These are phyloP conservation scores for Gynandropsis gynandra DNA, from an alignment of 345 rosid genomes.

Conservation along the genomic window DNA sequence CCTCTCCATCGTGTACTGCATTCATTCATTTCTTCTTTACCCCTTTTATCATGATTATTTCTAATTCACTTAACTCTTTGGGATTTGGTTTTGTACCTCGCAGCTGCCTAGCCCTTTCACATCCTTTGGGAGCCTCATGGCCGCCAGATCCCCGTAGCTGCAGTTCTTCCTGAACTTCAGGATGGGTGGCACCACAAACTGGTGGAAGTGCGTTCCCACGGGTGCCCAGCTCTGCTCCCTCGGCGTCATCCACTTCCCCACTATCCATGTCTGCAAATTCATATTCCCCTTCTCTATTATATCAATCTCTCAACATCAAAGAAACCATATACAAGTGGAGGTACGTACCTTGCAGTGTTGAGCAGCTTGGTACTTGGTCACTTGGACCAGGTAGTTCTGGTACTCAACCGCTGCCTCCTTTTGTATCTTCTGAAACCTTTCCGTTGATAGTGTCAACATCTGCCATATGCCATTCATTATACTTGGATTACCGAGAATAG, in stretches of 20 bases:
- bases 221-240: constrained; percentile 96
- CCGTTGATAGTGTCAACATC: constrained; percentile 86
- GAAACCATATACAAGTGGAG: too few species aligned
- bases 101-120: constrained; percentile 85
- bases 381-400: constrained; percentile 82
- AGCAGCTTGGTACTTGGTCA: constrained; percentile 87
- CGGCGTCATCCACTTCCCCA: constrained; percentile 94
- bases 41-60: too few species aligned
- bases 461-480: constrained; percentile 19
- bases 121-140: constrained; percentile 85
- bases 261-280: constrained; percentile 74
- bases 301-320: too few species aligned
- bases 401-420: constrained; percentile 74
- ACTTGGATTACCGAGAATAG: not conserved
- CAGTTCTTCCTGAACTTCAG: constrained; percentile 69
- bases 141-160: constrained; percentile 92
- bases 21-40: too few species aligned
- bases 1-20: constrained; percentile 91
- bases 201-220: constrained; percentile 82
- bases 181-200: constrained; percentile 95
- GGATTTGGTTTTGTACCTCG: constrained; percentile 65
- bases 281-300: not conserved
- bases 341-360: constrained; percentile 85
- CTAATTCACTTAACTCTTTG: too few species aligned
- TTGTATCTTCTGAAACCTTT: constrained; percentile 80